Percentiles rank a stretch among this genome's conserved stretches.
phyloP scores from a whole-genome alignment of 2,329 filamentous ascomycete genomes.

The Amylocarpus encephaloides region DNA sequence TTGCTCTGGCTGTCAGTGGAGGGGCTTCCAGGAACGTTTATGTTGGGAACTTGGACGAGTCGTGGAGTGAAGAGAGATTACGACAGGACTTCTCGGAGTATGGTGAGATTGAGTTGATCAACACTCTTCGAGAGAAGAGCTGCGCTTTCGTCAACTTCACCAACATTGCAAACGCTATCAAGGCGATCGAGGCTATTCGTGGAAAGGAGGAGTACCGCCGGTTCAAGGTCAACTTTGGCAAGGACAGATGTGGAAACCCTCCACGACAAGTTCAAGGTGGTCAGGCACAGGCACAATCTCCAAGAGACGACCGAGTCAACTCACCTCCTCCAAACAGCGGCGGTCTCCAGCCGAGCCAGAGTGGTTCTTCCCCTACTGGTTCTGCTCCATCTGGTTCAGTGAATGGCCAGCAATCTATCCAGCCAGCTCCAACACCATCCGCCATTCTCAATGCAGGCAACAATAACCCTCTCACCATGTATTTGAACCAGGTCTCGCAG shows the following conservation, averaged over 20 bases:
- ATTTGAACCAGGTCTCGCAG: constrained; percentile 75
- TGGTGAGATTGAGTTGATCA: constrained; percentile 96
- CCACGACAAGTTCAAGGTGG: constrained; percentile 69
- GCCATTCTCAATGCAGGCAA: constrained; percentile 70
- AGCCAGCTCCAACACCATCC: constrained; percentile 57
- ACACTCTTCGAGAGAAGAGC: constrained; percentile 95
- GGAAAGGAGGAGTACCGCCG: constrained; percentile 94
- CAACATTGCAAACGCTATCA: constrained; percentile 99
- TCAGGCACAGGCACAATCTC: constrained; percentile 50
- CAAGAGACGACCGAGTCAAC: constrained; percentile 54
- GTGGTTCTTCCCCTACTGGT: constrained; percentile 29
- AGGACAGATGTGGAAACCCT: constrained; percentile 94
- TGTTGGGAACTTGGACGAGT: constrained; percentile 93
- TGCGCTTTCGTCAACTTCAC: constrained; percentile 99
- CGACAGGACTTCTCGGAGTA: constrained; percentile 96
- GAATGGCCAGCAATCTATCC: constrained; percentile 41
- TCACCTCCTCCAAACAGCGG: constrained; percentile 44
- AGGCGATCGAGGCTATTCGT: constrained; percentile 93
- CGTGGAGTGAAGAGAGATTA: constrained; percentile 92
- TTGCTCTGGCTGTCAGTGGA: constrained; percentile 90
- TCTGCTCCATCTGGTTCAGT: constrained; percentile 45
- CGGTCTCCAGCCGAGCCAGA: constrained; percentile 29
- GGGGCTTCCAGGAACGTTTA: constrained; percentile 98
- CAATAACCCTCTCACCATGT: constrained; percentile 89
- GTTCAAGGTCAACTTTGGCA: constrained; percentile 99